Evolutionary conservation across 1,284 basidiomycete genomes (phyloP), one percentile per base, ranked within the genome.

Genomic region (Cryptococcus maquisensis): DNA sequence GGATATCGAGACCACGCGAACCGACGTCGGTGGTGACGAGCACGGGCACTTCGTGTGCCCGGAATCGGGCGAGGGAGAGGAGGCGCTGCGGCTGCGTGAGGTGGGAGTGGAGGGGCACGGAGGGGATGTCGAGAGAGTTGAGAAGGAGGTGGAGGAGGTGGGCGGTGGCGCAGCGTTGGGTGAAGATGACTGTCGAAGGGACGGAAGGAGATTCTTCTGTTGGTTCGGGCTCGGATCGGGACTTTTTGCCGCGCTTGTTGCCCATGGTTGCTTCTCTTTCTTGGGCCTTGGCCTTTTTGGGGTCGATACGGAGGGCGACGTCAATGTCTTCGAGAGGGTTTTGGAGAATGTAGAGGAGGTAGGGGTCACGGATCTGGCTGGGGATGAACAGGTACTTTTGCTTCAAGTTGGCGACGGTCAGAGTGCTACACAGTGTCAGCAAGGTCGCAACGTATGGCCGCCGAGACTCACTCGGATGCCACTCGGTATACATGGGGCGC

Each of bases 11-110:
- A 48, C 94, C 94, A 69, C 94, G 85, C 37, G 89, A 88, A 8
- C 92, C 95, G 24, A 98, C 92, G 72, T 97, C 95, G 2, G 95
- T 98, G 23, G 89, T 92, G 49, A 99, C 83, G 28, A 99, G 81
- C 43, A 98, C 87, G 2, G 93, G 92, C 36, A 98, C 86, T 51
- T 94, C 84, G 32, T 83, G 85, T 0, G 90, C 85, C 52, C 91
- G 84, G 78, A 98, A 99, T n/a, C 89, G 77, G 4, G 86, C 84
- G 16, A 99, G 79, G 5, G 90, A 91, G 2, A 83, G 81, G 43
- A 98, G 78, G 16, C 96, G 83, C 66, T 94, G 88, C 38, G 89
- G 84, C 75, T 99, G 73, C 13, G 88, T 90, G 16, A 99, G 82
- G 39, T 91, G 85, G 3, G 94, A 97, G 76, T 99, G 96, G 26